Evolutionary conservation across 495 filamentous ascomycete species (phyloP).

Genomic region (Talaromyces liani): DNA sequence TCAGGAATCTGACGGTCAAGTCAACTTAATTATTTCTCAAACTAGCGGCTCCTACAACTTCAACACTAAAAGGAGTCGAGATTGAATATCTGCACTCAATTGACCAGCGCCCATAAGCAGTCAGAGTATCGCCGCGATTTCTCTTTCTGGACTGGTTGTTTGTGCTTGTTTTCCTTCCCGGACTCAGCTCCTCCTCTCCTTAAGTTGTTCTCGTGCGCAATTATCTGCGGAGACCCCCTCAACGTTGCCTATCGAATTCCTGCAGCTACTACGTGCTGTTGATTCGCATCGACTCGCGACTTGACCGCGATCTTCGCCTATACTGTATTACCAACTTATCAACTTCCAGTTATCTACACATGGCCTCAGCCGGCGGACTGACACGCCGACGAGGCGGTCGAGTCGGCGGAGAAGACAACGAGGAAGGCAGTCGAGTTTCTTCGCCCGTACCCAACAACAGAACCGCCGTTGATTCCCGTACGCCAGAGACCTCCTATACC

Average conservation of each 20-base stretch:
- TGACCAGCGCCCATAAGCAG: neutral
- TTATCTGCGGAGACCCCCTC: slow-evolving; percentile 2
- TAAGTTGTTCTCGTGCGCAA: neutral
- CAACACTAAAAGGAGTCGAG: neutral
- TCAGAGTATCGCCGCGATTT: neutral
- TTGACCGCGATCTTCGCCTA: neutral
- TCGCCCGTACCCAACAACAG: slow-evolving; percentile 57
- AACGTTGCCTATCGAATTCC: neutral
- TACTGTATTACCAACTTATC: slow-evolving; percentile 64
- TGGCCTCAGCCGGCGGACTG: slow-evolving; percentile 64
- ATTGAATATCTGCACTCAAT: neutral
- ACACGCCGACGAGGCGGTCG: slow-evolving; percentile 67
- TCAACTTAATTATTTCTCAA: neutral
- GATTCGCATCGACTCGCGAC: neutral
- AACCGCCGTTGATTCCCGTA: slow-evolving; percentile 53
- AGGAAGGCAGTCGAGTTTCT: slow-evolving; percentile 60
- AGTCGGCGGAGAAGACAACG: slow-evolving; percentile 44
- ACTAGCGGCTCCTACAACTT: neutral
- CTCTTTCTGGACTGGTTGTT: neutral
- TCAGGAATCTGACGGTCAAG: neutral
- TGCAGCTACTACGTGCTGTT: neutral
- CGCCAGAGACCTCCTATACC: slow-evolving; percentile 86
- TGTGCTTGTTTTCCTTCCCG: neutral
- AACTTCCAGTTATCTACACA: slow-evolving; percentile 20
- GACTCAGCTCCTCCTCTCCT: neutral